A percentile compares a stretch with the other conserved stretches of the same genome.
These are phyloP conservation scores for Ceriops tagal DNA, from an alignment of 345 rosid species.

Conservation along the genomic window DNA sequence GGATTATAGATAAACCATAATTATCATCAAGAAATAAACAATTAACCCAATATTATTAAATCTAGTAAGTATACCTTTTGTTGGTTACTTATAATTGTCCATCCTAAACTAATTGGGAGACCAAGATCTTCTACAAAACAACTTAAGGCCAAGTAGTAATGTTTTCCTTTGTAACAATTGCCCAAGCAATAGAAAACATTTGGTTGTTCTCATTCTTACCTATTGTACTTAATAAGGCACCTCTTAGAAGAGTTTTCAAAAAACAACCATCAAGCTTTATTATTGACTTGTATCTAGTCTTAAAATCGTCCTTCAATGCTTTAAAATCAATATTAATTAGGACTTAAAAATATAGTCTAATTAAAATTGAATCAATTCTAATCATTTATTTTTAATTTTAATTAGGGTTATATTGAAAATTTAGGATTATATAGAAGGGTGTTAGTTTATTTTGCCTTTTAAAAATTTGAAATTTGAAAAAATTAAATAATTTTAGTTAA, in stretches of 20 bases:
- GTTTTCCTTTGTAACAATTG: background rate
- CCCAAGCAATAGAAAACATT: background rate
- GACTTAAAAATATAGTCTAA: no score
- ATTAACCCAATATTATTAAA: no score
- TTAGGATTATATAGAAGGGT: no score
- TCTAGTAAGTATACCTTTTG: background rate
- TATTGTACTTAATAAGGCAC: background rate
- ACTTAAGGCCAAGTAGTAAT: background rate
- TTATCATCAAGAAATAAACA: no score
- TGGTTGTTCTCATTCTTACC: background rate
- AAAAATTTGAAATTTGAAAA: no score
- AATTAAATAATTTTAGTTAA: no score
- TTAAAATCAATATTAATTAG: background rate
- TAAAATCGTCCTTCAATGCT: background rate
- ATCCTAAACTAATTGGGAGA: background rate
- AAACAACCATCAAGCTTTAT: background rate
- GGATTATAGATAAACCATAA: background rate
- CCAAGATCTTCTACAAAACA: background rate
- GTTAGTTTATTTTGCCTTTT: no score
- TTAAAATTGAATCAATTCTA: no score
- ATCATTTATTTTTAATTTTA: no score
- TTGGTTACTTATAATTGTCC: background rate
- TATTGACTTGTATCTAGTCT: background rate
- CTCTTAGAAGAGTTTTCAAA: background rate
- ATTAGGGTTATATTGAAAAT: no score